Base-by-base conservation (phyloP, 441 rosid genomes). In the Syzygium malaccense region DNA sequence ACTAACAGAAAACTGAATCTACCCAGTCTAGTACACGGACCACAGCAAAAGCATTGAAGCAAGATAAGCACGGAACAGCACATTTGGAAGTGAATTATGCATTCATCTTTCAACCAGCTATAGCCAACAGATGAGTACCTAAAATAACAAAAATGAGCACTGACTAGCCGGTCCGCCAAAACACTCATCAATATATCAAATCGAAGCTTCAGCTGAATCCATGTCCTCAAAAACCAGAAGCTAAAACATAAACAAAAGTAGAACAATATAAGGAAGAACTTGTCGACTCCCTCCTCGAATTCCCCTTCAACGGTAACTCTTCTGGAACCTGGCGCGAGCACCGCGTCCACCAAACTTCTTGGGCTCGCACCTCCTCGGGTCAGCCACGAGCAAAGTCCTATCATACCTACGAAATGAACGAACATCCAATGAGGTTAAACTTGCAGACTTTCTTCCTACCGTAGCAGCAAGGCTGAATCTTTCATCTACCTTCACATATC, bases 301-400 rank as follows among this genome's bases (percentile, higher is more conserved):
- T n/a, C 7, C 85, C 7, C 33, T 85, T 95, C 92, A 95, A 93
- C 96, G 96, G 88, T 95, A 95, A 94, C 94, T 92, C 93, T 96
- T 96, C 94, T 95, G 98, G 96, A 95, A 96, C 92, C 98, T 95
- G 60, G 98, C 92, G 87, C 98, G 95, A 49, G 98, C 98, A 86
- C 98, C 98, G 58, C 95, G 95, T 54, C 98, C 98, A 88, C 97
- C 96, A 28, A 95, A 95, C 93, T 95, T 95, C 95, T 95, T 95
- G 85, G 97, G 96, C 95, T 95, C 96, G 92, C 97, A 95, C 84
- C 97, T 91, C 89, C 97, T 92, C 2, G 97, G 96, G 85, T 95
- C 97, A 30, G 97, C 97, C 26, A 95, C 97, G 2, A 95, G 94
- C 85, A 95, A 83, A 33, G 97, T 95, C 95, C 97, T 90, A 49